phyloP scores from a whole-genome alignment of 495 filamentous ascomycete species.

The Parachaetomium inaequale region DNA sequence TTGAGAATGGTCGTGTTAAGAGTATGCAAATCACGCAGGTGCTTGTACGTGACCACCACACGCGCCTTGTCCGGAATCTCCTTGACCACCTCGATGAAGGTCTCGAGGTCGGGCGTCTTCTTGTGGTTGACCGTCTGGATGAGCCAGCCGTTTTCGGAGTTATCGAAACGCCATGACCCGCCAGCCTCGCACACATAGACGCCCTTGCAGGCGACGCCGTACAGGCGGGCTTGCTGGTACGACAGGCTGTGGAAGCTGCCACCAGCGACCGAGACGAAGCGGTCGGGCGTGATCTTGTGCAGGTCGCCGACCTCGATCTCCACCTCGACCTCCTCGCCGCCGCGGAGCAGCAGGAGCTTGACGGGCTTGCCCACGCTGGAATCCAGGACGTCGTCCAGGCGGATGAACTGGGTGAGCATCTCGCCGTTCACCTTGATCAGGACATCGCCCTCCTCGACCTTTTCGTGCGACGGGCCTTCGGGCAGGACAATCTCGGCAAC shows the following conservation, averaged over 20 bases:
- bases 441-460: slow-evolving; percentile 94
- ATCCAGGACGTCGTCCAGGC: slow-evolving; percentile 91
- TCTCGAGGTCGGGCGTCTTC: slow-evolving; percentile 76
- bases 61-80: slow-evolving; percentile 82
- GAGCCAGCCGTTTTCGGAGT: slow-evolving; percentile 86
- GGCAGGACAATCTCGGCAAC: slow-evolving; percentile 94
- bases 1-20: slow-evolving; percentile 88
- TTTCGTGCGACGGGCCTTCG: slow-evolving; percentile 77
- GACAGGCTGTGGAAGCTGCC: slow-evolving; percentile 93
- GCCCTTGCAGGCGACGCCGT: slow-evolving; percentile 84
- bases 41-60: slow-evolving; percentile 91
- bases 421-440: slow-evolving; percentile 91
- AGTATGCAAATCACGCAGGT: slow-evolving; percentile 91
- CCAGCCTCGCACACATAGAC: slow-evolving; percentile 95
- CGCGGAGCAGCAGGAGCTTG: slow-evolving; percentile 75
- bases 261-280: slow-evolving; percentile 90
- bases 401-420: slow-evolving; percentile 87
- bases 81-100: slow-evolving; percentile 90
- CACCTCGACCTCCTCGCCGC: slow-evolving; percentile 82
- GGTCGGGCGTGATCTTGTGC: slow-evolving; percentile 91
- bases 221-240: slow-evolving; percentile 91
- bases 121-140: slow-evolving; percentile 85
- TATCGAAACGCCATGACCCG: slow-evolving; percentile 92
- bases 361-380: slow-evolving; percentile 74
- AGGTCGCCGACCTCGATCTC: slow-evolving; percentile 84